phyloP scores from a whole-genome alignment of 176 grass and related monocot genomes.

The Chloris gayana region DNA sequence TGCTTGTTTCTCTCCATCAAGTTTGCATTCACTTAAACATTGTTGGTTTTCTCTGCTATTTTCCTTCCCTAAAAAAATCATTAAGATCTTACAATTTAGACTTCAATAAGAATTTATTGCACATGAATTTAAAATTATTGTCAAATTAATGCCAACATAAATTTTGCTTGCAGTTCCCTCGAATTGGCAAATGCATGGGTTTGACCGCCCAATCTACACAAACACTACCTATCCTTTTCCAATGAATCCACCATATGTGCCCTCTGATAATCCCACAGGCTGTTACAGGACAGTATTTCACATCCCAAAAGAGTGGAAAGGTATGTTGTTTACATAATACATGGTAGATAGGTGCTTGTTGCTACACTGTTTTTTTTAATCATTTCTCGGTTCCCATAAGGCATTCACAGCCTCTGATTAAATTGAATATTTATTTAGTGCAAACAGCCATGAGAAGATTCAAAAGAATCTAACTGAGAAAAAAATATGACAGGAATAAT shows the following conservation, averaged over 20 bases:
- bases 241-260: conserved; percentile 83
- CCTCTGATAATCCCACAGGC: conserved; percentile 87
- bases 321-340: conserved; percentile 46
- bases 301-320: conserved; percentile 96
- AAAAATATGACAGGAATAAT: conserved; percentile 11
- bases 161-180: conserved; percentile 74
- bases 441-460: background rate
- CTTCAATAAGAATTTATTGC: conserved; percentile 1
- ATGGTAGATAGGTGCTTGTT: background rate
- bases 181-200: conserved; percentile 97
- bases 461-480: background rate
- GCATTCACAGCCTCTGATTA: background rate
- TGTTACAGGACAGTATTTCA: conserved; percentile 81
- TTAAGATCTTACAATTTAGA: background rate
- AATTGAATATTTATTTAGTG: background rate
- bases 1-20: background rate
- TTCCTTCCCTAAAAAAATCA: background rate
- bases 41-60: background rate
- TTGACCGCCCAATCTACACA: conserved; percentile 86
- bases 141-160: background rate
- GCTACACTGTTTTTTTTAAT: background rate
- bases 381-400: background rate
- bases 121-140: background rate
- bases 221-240: conserved; percentile 81
- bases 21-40: background rate